Evolutionary conservation across 2,329 filamentous ascomycete species (phyloP).

Genomic region (Ampelomyces quisqualis): DNA sequence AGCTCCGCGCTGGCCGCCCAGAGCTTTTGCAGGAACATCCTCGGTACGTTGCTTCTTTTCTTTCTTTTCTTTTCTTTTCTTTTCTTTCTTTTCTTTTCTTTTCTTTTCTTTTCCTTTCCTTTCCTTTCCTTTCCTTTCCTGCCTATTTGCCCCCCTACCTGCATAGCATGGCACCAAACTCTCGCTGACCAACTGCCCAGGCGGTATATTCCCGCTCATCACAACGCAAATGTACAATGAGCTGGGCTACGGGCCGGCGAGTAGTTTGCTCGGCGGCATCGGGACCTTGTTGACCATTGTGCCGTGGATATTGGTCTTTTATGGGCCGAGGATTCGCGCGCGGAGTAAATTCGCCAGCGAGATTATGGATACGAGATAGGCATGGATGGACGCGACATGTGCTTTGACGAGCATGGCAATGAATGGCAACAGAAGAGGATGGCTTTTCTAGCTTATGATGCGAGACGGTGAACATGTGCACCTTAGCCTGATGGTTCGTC

Average conservation of each 20-base stretch:
- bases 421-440: too few relatives aligned
- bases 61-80: background rate
- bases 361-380: conserved; percentile 23
- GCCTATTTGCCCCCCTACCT: too few relatives aligned
- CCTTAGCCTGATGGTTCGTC: too few relatives aligned
- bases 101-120: too few relatives aligned
- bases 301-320: conserved; percentile 84
- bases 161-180: too few relatives aligned
- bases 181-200: conserved; percentile 17
- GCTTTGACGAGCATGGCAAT: too few relatives aligned
- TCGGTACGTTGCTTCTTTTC: conserved; percentile 50
- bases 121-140: too few relatives aligned
- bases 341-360: conserved; percentile 71
- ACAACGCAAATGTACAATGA: conserved; percentile 71
- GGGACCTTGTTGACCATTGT: conserved; percentile 68
- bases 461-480: too few relatives aligned
- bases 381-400: background rate
- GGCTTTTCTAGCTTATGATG: too few relatives aligned
- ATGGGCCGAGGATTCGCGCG: conserved; percentile 71
- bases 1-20: conserved; percentile 85
- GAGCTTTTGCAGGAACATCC: conserved; percentile 79
- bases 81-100: too few relatives aligned
- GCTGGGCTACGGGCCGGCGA: conserved; percentile 69
- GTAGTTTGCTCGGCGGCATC: conserved; percentile 74
- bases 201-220: conserved; percentile 77